Evolutionary conservation across 805 yeast genomes (phyloP).

Genomic region (Saccharomyces cerevisiae): DNA sequence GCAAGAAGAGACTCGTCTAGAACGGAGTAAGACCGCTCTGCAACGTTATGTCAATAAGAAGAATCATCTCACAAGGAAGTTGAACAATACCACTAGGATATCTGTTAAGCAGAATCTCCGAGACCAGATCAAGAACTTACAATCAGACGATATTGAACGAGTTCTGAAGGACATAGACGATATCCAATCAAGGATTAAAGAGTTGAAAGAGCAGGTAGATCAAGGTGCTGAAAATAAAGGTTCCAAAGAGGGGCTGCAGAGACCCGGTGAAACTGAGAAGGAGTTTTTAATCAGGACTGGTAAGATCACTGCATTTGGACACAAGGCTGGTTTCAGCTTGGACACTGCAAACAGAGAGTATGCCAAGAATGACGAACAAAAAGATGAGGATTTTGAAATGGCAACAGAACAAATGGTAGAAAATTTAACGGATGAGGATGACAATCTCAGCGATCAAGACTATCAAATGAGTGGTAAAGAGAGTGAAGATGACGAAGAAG

Average conservation of each 20-base stretch:
- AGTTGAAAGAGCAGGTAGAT: slow-evolving; percentile 12
- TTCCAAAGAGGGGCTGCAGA: slow-evolving; percentile 18
- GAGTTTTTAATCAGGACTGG: slow-evolving; percentile 85
- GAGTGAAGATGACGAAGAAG: slow-evolving; percentile 8
- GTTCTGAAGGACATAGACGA: slow-evolving; percentile 57
- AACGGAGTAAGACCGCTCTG: slow-evolving; percentile 48
- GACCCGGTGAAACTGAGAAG: slow-evolving; percentile 67
- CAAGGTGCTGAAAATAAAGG: slow-evolving; percentile 3
- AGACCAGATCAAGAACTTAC: slow-evolving; percentile 46
- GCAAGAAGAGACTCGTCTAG: slow-evolving; percentile 66
- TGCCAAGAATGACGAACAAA: background rate
- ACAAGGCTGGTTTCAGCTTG: slow-evolving; percentile 44
- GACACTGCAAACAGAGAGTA: slow-evolving; percentile 11
- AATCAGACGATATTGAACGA: slow-evolving; percentile 43
- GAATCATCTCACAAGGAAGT: slow-evolving; percentile 38
- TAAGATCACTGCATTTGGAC: slow-evolving; percentile 87
- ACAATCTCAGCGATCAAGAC: slow-evolving; percentile 6
- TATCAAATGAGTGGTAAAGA: slow-evolving; percentile 11
- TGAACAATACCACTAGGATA: slow-evolving; percentile 51
- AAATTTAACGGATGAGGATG: slow-evolving; percentile 10
- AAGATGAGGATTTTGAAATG: slow-evolving; percentile 5
- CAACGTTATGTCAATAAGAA: slow-evolving; percentile 38
- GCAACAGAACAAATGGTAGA: slow-evolving; percentile 20
- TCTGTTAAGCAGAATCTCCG: slow-evolving; percentile 50
- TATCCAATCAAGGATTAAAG: slow-evolving; percentile 40